Evolutionary conservation across 2,329 filamentous ascomycete genomes (phyloP), one percentile per base, ranked within the genome.

Genomic region (Epichloe festucae): DNA sequence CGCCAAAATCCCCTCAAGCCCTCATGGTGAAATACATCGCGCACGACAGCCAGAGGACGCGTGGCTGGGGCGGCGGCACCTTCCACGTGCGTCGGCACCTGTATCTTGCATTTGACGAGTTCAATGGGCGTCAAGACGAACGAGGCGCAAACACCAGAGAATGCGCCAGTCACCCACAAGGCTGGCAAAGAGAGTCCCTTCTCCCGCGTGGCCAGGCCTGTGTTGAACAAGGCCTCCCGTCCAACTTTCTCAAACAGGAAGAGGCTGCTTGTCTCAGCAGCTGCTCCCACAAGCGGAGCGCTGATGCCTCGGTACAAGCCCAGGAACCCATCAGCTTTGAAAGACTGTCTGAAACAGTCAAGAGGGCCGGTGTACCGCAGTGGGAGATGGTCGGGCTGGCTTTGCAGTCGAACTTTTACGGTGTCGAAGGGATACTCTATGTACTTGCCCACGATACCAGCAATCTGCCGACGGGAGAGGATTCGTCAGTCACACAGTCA

Each of bases 401-500:
- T 93, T 67, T 98, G 93, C 11, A 98, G 79, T 41, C 93, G 87
- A 54, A 98, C 93, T 71, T 98, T 98, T 67, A 98, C 84, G 0
- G 93, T 98, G 70, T 98, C 93, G 70, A 98, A 98, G 23, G 93
- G 93, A 66, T 96, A 98, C 67, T 98, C 93, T 64, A 98, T 91
- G 67, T 91, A 88, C 73, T 97, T 98, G 56, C 91, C 91, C 38
- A 88, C 83, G 54, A 94, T 81, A 54, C 93, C 93, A 51, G 91
- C 90, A 53, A 79, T 68, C 86, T 89, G 57, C 11, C 39, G 14
- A 17, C 10, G 21, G 39, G 41, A 6, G 23, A n/a, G 31, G n/a
- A 35, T 15, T 31, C 10, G 23, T 49, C 27, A 42, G 39, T 49
- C 27, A 31, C n/a, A 35, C 23, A 15, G 21, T 19, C 41, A 27